Evolutionary conservation across 139 green algal species (phyloP), one percentile per base, ranked within the genome.

Genomic region (Coelastrella sp.): DNA sequence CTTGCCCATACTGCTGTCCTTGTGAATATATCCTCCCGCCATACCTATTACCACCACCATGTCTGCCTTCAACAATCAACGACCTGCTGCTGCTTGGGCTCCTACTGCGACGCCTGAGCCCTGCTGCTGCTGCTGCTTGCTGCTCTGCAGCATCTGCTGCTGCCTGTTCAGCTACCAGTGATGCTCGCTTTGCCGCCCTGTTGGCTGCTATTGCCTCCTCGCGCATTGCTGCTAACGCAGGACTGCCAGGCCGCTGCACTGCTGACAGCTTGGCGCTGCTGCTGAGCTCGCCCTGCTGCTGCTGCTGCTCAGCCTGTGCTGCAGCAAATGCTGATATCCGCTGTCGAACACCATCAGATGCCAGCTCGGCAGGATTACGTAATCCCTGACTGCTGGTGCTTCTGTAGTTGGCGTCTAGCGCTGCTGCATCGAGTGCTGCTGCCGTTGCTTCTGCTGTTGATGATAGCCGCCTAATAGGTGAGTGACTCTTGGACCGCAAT

Each of bases 241-340:
- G 71, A 34, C 71, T 79, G 27, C 41, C 71, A 8, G 25, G 71
- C n/a, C n/a, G n/a, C 41, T 37, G 71, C 4, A 23, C 43, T 63
- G 27, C 27, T 38, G 32, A 57, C 13, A 57, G 48, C 13, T 53
- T 8, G 11, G 8, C 11, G 53, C 19, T 63, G 53, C 17, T 2
- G 21, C 45, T 57, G 11, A 23, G 45, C 11, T 9, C 45, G 45
- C 11, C 11, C 21, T 64, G 53, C 53, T 64, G 53, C 21, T 64
- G 17, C 17, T 53, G 67, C 67, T 77, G 38, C 21, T 59, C 38
- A 37, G 23, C 37, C 68, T 59, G 68, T 38, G 30, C 30, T 27
- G 68, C 68, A 38, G 38, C 68, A 77, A 77, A 77, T 0, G 37
- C 68, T 59, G 68, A 77, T 27, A 77, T 57, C 23, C 68, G 40